Percentiles rank a stretch among this genome's conserved stretches.
Evolutionary conservation across 306 rosid species (phyloP).

Genomic region (Inga laurina): DNA sequence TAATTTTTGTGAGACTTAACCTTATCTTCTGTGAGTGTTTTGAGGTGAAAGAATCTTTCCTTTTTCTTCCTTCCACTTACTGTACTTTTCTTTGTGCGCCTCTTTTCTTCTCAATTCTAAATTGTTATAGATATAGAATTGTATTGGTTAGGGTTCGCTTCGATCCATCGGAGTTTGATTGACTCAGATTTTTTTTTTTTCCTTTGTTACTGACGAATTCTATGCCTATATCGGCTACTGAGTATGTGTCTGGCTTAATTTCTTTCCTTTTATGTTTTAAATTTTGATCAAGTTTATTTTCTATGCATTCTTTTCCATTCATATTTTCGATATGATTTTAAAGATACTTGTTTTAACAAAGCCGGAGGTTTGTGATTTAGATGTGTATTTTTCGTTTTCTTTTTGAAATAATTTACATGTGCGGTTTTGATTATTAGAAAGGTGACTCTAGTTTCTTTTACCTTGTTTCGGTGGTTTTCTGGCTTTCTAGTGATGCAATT

Average conservation of each 20-base stretch:
- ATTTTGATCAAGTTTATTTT: neutral
- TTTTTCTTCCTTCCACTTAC: neutral
- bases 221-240: neutral
- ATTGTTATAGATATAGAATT: slow-evolving; percentile 32
- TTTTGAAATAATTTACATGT: neutral
- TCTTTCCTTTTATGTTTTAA: neutral
- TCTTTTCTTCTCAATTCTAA: slow-evolving; percentile 35
- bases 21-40: neutral
- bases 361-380: neutral
- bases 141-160: slow-evolving; percentile 18
- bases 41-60: neutral
- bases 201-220: neutral
- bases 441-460: neutral
- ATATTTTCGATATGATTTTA: neutral
- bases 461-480: neutral
- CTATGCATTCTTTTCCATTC: neutral
- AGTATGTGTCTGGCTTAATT: neutral
- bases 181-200: neutral
- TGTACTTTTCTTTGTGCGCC: neutral
- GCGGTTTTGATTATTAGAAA: neutral
- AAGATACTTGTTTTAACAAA: neutral
- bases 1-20: neutral
- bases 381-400: neutral
- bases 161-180: neutral
- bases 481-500: neutral